phyloP scores from a whole-genome alignment of 177 flowering plant genomes.

The Vitis hybrid region DNA sequence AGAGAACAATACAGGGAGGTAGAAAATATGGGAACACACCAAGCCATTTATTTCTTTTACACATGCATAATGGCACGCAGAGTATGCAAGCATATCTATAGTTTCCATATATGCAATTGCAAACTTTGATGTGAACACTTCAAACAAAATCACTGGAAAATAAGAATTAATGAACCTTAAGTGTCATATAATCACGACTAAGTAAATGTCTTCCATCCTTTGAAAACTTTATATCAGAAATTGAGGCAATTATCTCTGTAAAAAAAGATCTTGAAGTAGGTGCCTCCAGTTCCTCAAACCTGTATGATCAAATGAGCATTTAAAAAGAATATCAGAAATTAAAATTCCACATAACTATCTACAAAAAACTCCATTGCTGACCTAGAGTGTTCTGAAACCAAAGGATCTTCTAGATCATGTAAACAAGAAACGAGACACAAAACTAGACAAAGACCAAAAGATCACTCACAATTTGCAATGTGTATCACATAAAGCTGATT shows the following conservation, averaged over 20 bases:
- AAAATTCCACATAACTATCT: too few relatives aligned
- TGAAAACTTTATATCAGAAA: conserved; percentile 72
- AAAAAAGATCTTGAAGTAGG: conserved; percentile 73
- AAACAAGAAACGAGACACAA: not conserved
- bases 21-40: too few relatives aligned
- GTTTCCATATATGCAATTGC: too few relatives aligned
- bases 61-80: too few relatives aligned
- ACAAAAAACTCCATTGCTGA: too few relatives aligned
- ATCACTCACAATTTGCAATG: conserved; percentile 74
- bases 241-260: conserved; percentile 76
- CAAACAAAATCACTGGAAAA: not conserved
- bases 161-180: conserved; percentile 44
- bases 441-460: not conserved
- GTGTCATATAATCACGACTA: conserved; percentile 83
- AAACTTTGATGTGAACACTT: too few relatives aligned
- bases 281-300: conserved; percentile 76
- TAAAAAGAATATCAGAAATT: too few relatives aligned
- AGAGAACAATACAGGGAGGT: too few relatives aligned
- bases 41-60: too few relatives aligned
- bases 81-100: too few relatives aligned
- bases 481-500: conserved; percentile 77
- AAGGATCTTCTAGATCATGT: too few relatives aligned
- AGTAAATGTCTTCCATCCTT: conserved; percentile 69
- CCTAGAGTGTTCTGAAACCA: too few relatives aligned
- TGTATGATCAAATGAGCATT: conserved; percentile 19